Base-by-base conservation (phyloP, 768 basidiomycete genomes). In the Psilocybe subaeruginosa region DNA sequence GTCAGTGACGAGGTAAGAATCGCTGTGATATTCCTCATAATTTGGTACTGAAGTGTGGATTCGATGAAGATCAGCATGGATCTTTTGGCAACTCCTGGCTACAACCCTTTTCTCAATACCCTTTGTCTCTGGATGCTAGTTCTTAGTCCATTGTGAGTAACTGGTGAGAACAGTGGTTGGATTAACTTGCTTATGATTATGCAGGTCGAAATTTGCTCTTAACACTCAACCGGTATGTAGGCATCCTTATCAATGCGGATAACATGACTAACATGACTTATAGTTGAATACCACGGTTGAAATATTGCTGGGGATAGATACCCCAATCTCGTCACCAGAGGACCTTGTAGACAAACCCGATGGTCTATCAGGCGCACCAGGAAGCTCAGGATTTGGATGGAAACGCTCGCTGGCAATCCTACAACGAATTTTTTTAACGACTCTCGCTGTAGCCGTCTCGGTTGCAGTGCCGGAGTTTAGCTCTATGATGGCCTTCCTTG, bases 41-140 rank as follows among this genome's bases (percentile, higher is more conserved):
- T 4, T 31, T 46, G 7, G 19, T 5, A 35, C 6, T 27, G 5
- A 47, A 8, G n/a, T 3, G 29, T 16, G 12, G 45, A n/a, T 39
- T 56, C 31, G 29, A 16, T 14, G 7, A 68, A 95, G 90, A 87
- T 98, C 71, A 97, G 93, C 62, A 84, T 85, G 62, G 89, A 98
- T 70, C 77, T 99, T 31, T 78, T 95, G 56, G 78, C 74, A 50
- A 92, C 87, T 9, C 79, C 84, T 1, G 91, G 88, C 17, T 97
- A 92, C 70, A 92, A 88, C 61, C 77, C 82, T 14, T 64, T 75
- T 3, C 75, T 98, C 14, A 97, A 95, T 69, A 77, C 84, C 48
- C 60, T 91, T 33, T 90, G 89, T 7, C 78, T 96, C 48, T 96
- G 92, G 91, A 86, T 93, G 79, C 86, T 98, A 35, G 96, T 94